A percentile compares a stretch with the other conserved stretches of the same genome.
These are phyloP conservation scores for Pseudopediastrum boryanum DNA, from an alignment of 139 green algal genomes.

Conservation along the genomic window DNA sequence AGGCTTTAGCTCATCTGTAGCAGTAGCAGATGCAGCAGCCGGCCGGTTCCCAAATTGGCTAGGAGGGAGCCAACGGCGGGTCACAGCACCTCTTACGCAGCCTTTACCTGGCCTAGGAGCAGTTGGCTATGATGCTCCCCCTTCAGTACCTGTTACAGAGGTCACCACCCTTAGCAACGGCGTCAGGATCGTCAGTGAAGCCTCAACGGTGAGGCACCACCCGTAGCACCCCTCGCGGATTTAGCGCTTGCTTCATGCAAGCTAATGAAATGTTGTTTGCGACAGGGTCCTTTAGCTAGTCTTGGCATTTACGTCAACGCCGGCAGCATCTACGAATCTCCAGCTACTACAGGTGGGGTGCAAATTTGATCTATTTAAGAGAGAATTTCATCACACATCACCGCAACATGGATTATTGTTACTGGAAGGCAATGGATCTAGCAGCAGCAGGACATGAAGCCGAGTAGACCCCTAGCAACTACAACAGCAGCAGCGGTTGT, in stretches of 20 bases:
- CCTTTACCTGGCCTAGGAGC: slow-evolving; percentile 67
- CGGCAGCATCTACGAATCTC: slow-evolving; percentile 80
- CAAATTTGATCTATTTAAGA: background rate
- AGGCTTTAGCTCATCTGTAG: too few species aligned
- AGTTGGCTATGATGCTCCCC: slow-evolving; percentile 26
- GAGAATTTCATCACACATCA: background rate
- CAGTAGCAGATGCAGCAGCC: too few species aligned
- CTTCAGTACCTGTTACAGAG: slow-evolving; percentile 68
- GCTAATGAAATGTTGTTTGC: background rate
- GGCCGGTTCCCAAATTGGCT: slow-evolving; percentile 30
- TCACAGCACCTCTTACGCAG: slow-evolving; percentile 73
- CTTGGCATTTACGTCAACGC: slow-evolving; percentile 91
- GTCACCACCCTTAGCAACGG: slow-evolving; percentile 88
- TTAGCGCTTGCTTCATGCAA: background rate
- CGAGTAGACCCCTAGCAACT: background rate
- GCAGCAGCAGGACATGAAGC: background rate
- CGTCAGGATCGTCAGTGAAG: slow-evolving; percentile 85
- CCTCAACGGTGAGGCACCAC: slow-evolving; percentile 69
- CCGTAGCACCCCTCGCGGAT: background rate
- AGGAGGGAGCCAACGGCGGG: slow-evolving; percentile 16
- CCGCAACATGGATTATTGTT: background rate
- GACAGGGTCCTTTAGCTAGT: slow-evolving; percentile 86
- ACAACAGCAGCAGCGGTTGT: background rate
- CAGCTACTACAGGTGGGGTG: slow-evolving; percentile 54
- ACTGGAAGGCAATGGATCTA: background rate